phyloP scores from a whole-genome alignment of 2,329 filamentous ascomycete species.

The Pseudomassariella vexata region DNA sequence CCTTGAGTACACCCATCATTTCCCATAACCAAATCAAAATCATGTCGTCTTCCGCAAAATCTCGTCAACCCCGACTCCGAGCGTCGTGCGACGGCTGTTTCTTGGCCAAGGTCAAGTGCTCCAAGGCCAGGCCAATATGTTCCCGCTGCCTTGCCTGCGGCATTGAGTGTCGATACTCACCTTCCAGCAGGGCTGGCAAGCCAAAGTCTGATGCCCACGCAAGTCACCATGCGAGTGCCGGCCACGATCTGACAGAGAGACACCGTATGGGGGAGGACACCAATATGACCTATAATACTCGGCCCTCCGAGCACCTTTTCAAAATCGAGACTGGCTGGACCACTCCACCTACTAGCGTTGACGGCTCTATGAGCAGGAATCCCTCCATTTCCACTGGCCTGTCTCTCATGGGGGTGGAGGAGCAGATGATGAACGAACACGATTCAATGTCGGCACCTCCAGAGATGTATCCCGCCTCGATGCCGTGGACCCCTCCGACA shows the following conservation, averaged over 20 bases:
- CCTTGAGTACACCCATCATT: neutral
- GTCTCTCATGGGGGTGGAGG: constrained; percentile 24
- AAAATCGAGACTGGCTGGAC: constrained; percentile 32
- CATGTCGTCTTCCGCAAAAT: constrained; percentile 22
- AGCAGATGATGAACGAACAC: constrained; percentile 15
- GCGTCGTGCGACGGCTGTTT: constrained; percentile 51
- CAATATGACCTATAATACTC: constrained; percentile 21
- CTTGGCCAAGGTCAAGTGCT: constrained; percentile 51
- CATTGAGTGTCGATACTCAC: constrained; percentile 45
- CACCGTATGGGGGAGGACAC: constrained; percentile 20
- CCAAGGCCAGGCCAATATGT: constrained; percentile 46
- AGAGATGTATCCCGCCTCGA: constrained; percentile 28
- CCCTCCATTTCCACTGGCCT: constrained; percentile 28
- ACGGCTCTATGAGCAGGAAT: constrained; percentile 26
- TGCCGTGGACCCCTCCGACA: constrained; percentile 34
- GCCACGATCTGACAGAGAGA: constrained; percentile 15
- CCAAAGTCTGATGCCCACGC: constrained; percentile 31
- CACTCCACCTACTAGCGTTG: constrained; percentile 29
- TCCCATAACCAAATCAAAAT: constrained; percentile 1
- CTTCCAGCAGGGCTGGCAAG: constrained; percentile 44
- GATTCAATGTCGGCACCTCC: constrained; percentile 18
- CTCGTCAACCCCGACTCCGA: constrained; percentile 35
- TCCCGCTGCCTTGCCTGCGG: constrained; percentile 44
- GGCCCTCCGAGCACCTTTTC: constrained; percentile 25
- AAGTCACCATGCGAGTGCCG: constrained; percentile 8